Evolutionary conservation across 768 basidiomycete genomes (phyloP).

Genomic region (Stropharia rugosoannulata): DNA sequence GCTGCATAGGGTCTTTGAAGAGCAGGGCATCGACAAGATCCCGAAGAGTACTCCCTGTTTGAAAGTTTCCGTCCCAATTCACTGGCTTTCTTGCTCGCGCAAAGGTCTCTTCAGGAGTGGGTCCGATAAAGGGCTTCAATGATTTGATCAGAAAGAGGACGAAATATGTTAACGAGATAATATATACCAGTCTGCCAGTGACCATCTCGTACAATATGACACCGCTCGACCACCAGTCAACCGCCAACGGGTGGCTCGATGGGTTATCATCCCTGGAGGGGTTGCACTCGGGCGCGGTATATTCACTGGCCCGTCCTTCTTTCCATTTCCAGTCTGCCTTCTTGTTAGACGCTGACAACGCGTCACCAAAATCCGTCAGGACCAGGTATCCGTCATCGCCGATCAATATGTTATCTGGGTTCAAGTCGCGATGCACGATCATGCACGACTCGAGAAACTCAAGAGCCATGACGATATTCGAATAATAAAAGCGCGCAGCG

Average conservation of each 20-base stretch:
- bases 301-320: constrained; percentile 39
- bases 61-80: too few species aligned
- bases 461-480: constrained; percentile 51
- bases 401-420: constrained; percentile 58
- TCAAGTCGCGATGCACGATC: constrained; percentile 56
- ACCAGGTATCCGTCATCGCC: constrained; percentile 55
- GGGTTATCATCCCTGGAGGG: neutral
- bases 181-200: constrained; percentile 31
- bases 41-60: constrained; percentile 23
- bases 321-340: constrained; percentile 29
- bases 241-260: constrained; percentile 10
- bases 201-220: constrained; percentile 54
- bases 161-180: too few species aligned
- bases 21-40: constrained; percentile 43
- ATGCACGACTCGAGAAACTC: constrained; percentile 42
- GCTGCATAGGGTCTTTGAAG: constrained; percentile 28
- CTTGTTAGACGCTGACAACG: constrained; percentile 18
- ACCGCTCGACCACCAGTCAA: constrained; percentile 61
- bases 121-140: too few species aligned
- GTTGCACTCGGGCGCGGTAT: constrained; percentile 48
- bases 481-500: constrained; percentile 48
- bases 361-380: constrained; percentile 51
- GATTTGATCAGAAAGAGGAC: too few species aligned
- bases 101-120: too few species aligned
- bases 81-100: too few species aligned